A percentile compares a stretch with the other conserved stretches of the same genome.
Evolutionary conservation across 2,329 filamentous ascomycete genomes (phyloP).

Genomic region (Cryoendolithus antarcticus): DNA sequence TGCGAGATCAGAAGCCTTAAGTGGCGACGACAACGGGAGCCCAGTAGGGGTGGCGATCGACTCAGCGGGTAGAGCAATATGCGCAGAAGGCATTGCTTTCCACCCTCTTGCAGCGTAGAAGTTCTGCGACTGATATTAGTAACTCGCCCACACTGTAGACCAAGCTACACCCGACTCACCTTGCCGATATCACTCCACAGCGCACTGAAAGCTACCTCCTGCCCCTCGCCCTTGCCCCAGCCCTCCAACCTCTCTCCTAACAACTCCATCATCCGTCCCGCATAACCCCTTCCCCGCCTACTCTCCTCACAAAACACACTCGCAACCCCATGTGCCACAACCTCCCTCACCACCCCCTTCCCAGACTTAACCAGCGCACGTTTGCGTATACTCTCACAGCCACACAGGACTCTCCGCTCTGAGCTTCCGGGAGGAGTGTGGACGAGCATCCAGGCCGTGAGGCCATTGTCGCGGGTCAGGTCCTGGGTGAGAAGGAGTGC

Average conservation of each 20-base stretch:
- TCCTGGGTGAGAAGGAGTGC: conserved; percentile 37
- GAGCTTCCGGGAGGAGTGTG: conserved; percentile 26
- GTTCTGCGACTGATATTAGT: conserved; percentile 18
- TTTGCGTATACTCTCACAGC: conserved; percentile 46
- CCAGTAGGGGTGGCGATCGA: conserved; percentile 9
- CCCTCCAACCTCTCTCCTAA: conserved; percentile 43
- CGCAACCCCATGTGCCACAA: conserved; percentile 59
- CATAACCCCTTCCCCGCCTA: conserved; percentile 63
- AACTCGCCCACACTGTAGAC: conserved; percentile 43
- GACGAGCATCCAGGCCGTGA: conserved; percentile 50
- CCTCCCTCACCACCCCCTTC: conserved; percentile 40
- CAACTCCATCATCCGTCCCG: conserved; percentile 60
- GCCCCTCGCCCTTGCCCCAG: conserved; percentile 37
- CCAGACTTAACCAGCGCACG: conserved; percentile 29
- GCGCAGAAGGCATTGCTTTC: conserved; percentile 59
- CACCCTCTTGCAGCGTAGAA: conserved; percentile 74
- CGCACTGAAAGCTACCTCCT: conserved; percentile 54
- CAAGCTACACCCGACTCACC: conserved; percentile 57
- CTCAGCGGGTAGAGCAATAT: conserved; percentile 50
- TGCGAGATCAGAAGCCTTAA: conserved; percentile 50
- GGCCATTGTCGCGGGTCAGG: conserved; percentile 41
- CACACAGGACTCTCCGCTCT: conserved; percentile 36
- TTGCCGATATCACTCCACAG: conserved; percentile 83
- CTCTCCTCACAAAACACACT: conserved; percentile 62
- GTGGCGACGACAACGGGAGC: conserved; percentile 9